These are phyloP conservation scores for Xylaria sp. DNA, from an alignment of 2,329 filamentous ascomycete species.

Conservation along the genomic window DNA sequence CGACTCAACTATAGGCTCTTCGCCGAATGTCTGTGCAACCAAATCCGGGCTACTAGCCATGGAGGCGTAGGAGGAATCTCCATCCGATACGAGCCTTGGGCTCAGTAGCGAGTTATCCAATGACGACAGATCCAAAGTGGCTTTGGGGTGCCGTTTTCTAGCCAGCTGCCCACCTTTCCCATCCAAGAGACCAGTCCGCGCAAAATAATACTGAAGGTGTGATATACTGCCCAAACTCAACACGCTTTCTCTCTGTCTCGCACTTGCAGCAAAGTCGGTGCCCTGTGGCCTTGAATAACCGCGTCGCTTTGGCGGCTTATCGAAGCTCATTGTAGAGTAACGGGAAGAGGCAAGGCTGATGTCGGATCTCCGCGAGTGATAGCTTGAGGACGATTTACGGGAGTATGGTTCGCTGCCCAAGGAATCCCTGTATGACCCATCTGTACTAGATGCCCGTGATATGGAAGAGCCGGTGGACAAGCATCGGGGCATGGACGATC, in stretches of 20 bases:
- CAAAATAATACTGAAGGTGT: conserved; percentile 98
- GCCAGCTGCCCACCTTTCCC: conserved; percentile 88
- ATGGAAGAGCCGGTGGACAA: conserved; percentile 67
- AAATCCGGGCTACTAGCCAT: conserved; percentile 65
- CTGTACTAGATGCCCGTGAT: conserved; percentile 60
- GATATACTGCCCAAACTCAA: conserved; percentile 96
- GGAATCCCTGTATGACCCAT: conserved; percentile 58
- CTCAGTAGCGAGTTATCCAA: conserved; percentile 52
- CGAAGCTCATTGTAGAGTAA: conserved; percentile 53
- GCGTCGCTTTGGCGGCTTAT: conserved; percentile 59
- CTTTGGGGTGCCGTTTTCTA: conserved; percentile 68
- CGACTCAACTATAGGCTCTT: conserved; percentile 52
- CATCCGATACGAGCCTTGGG: conserved; percentile 53
- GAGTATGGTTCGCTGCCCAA: conserved; percentile 63
- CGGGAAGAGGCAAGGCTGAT: conserved; percentile 48
- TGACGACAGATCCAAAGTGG: conserved; percentile 62
- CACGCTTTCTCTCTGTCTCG: conserved; percentile 88
- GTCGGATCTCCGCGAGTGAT: conserved; percentile 52
- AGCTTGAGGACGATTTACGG: conserved; percentile 69
- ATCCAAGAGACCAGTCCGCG: conserved; percentile 88
- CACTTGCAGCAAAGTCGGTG: conserved; percentile 88
- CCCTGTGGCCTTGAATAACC: conserved; percentile 89
- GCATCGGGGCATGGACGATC: conserved; percentile 65
- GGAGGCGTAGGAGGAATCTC: conserved; percentile 65
- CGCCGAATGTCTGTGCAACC: conserved; percentile 46